Evolutionary conservation across 2,329 filamentous ascomycete species (phyloP).

Genomic region (Plenodomus biglobosus): DNA sequence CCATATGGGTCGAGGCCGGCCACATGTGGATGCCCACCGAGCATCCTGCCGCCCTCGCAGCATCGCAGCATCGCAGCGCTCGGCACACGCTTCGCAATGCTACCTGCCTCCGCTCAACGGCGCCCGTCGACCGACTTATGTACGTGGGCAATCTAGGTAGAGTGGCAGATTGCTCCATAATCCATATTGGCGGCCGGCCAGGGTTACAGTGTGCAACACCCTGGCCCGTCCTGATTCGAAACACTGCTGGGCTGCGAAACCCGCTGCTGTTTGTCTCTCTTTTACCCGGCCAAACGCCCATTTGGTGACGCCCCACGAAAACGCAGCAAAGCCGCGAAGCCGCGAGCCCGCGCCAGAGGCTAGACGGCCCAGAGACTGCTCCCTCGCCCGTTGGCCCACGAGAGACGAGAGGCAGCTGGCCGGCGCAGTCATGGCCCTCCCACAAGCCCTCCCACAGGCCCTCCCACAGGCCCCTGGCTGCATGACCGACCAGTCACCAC

Average conservation of each 20-base stretch:
- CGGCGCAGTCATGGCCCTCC: too few relatives aligned
- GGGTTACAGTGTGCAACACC: conserved; percentile 37
- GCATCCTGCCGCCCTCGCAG: conserved; percentile 21
- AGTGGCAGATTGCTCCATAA: conserved; percentile 40
- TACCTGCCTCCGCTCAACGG: conserved; percentile 19
- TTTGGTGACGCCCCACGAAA: conserved; percentile 36
- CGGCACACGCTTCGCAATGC: conserved; percentile 19
- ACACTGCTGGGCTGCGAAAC: conserved; percentile 36
- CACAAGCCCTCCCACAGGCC: too few relatives aligned
- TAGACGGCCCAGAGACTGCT: too few relatives aligned
- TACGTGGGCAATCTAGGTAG: conserved; percentile 34
- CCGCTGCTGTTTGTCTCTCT: conserved; percentile 36
- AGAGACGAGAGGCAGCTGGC: too few relatives aligned
- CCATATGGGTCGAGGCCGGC: too few relatives aligned
- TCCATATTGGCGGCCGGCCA: conserved; percentile 35
- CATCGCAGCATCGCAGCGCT: conserved; percentile 14
- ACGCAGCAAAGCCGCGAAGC: conserved; percentile 19
- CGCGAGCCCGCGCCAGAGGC: conserved; percentile 7
- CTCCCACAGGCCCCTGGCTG: too few relatives aligned
- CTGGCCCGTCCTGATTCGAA: conserved; percentile 32
- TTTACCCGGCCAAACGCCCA: conserved; percentile 39
- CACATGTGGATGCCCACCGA: conserved; percentile 16
- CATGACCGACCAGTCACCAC: too few relatives aligned
- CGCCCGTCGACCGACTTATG: conserved; percentile 28
- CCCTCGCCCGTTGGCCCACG: conserved; percentile 22